Conservation (phyloP, 2,329 filamentous ascomycete species). For the Fusarium xylarioides region DNA sequence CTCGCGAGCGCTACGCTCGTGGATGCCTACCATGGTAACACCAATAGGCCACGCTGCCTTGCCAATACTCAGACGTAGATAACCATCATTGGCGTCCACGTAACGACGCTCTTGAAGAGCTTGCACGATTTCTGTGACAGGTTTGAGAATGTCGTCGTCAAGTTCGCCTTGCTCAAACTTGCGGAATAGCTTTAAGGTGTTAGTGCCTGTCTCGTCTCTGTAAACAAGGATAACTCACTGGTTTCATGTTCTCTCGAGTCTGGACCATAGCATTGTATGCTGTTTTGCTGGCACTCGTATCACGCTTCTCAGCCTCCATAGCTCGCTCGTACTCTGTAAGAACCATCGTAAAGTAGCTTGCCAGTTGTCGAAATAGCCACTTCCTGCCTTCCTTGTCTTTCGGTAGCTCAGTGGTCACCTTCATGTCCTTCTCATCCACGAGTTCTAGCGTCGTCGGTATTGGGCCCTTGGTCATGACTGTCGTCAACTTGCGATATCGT, state of each 20-base stretch:
- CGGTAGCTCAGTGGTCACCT: conserved; percentile 71
- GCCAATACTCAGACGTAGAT: conserved; percentile 90
- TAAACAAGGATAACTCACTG: conserved; percentile 55
- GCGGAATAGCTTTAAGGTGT: conserved; percentile 72
- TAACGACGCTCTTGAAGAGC: conserved; percentile 91
- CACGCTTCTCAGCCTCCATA: conserved; percentile 69
- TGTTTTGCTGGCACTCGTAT: conserved; percentile 80
- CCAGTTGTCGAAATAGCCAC: conserved; percentile 86
- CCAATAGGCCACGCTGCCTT: conserved; percentile 99
- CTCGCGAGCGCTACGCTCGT: conserved; percentile 94
- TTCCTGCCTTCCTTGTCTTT: conserved; percentile 70
- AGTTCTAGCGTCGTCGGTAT: conserved; percentile 86
- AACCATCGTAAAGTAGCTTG: conserved; percentile 97
- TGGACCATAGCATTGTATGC: conserved; percentile 88
- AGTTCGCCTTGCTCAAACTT: conserved; percentile 85
- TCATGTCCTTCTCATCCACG: conserved; percentile 89
- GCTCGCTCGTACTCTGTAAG: conserved; percentile 86
- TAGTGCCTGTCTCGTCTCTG: not conserved
- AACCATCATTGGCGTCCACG: conserved; percentile 96
- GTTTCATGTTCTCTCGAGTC: conserved; percentile 86
- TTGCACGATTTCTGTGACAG: conserved; percentile 90
- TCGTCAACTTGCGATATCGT: conserved; percentile 73
- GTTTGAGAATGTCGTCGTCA: conserved; percentile 79
- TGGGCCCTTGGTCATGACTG: conserved; percentile 74
- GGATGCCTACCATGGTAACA: conserved; percentile 99